Evolutionary conservation across 306 rosid genomes (phyloP), one percentile per base, ranked within the genome.

Genomic region (Quercus glauca): DNA sequence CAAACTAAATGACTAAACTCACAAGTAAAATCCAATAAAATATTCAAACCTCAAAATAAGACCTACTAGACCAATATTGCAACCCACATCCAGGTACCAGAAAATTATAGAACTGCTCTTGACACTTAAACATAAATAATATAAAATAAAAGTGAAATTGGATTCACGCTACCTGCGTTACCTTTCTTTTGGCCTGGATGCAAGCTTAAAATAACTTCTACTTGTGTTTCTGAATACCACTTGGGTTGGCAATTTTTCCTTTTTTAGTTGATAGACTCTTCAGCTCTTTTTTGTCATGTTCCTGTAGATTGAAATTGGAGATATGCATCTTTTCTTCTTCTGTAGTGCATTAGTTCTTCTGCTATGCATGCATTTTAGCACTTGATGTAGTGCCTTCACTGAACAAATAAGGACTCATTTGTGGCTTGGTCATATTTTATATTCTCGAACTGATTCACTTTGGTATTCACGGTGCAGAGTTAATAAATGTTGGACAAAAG

Each of bases 401-500:
- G 6, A 29, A 64, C 20, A 29, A 5, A 28, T 64, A 29, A 33
- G 19, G n/a, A 29, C 37, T 68, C 9, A n/a, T 35, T 35, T 65
- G 35, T 68, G 52, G 11, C 51, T 35, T 68, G 17, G 52, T 35
- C 72, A 19, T 35, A 68, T 68, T 4, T 68, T n/a, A 33, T 68
- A 5, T n/a, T 35, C 25, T 68, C 3, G 1, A 71, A 51, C 75
- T 71, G 37, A 71, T 25, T 1, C 49, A 35, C 72, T 68, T 18
- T 19, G 70, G 19, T 35, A 18, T 68, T 72, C 51, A 74, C 57
- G 51, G 15, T 59, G 58, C 97, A 96, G 99, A 96, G 71, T 83
- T 96, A 74, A 93, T 96, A 69, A 90, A 90, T 82, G 97, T 96
- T 4, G 99, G 99, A 73, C 99, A 96, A 88, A 96, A 91, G 87